A percentile compares a stretch with the other conserved stretches of the same genome.
Evolutionary conservation across 495 filamentous ascomycete species (phyloP).

Genomic region (Hypoxylon lienhwacheense): DNA sequence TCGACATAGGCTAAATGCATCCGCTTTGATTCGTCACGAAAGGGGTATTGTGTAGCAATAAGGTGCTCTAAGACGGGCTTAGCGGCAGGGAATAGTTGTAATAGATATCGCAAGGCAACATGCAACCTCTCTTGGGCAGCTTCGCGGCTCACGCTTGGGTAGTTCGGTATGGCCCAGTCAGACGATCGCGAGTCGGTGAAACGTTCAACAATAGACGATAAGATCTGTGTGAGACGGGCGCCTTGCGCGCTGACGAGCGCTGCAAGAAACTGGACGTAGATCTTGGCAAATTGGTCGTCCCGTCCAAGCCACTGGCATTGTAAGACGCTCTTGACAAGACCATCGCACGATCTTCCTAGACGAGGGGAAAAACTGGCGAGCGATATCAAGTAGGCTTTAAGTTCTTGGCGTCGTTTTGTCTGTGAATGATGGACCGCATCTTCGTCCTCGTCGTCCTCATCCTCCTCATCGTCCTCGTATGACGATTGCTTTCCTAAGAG

Average conservation of each 20-base stretch:
- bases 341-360: slow-evolving; percentile 68
- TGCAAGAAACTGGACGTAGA: slow-evolving; percentile 78
- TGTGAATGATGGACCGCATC: slow-evolving; percentile 36
- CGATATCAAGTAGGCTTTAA: slow-evolving; percentile 75
- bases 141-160: slow-evolving; percentile 57
- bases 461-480: slow-evolving; percentile 43
- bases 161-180: slow-evolving; percentile 61
- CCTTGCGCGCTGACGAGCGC: slow-evolving; percentile 79
- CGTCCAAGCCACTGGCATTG: slow-evolving; percentile 81
- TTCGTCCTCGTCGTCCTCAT: slow-evolving; percentile 33
- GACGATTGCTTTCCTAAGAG: slow-evolving; percentile 40
- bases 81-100: slow-evolving; percentile 76
- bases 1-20: slow-evolving; percentile 74
- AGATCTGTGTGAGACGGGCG: slow-evolving; percentile 54
- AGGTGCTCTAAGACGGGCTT: slow-evolving; percentile 64
- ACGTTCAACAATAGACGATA: slow-evolving; percentile 78
- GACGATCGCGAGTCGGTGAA: slow-evolving; percentile 58
- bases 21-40: slow-evolving; percentile 68
- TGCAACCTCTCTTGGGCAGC: slow-evolving; percentile 71
- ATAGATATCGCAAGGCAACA: slow-evolving; percentile 70
- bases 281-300: slow-evolving; percentile 74
- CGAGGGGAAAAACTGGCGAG: slow-evolving; percentile 71
- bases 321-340: slow-evolving; percentile 72
- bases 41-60: slow-evolving; percentile 70
- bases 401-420: slow-evolving; percentile 53